Evolutionary conservation across 495 filamentous ascomycete genomes (phyloP).

Genomic region (Xanthoparmelia taractica): DNA sequence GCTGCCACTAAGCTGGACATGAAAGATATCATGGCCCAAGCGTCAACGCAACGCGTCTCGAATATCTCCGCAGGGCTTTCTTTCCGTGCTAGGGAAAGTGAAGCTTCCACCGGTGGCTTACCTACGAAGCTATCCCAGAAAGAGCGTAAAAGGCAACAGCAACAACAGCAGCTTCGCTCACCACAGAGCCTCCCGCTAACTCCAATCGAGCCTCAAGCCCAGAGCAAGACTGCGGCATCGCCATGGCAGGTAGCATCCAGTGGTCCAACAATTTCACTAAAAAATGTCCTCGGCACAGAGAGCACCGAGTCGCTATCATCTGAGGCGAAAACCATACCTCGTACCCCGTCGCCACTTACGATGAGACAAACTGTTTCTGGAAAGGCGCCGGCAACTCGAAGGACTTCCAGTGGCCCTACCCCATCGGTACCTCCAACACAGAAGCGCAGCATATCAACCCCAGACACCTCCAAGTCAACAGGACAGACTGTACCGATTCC

Average conservation of each 20-base stretch:
- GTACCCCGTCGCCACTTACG: slow-evolving; percentile 45
- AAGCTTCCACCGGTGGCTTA: slow-evolving; percentile 22
- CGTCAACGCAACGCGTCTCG: slow-evolving; percentile 54
- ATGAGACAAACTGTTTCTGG: slow-evolving; percentile 57
- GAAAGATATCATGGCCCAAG: slow-evolving; percentile 76
- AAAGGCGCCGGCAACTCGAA: slow-evolving; percentile 32
- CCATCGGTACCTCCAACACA: neutral
- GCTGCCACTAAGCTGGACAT: slow-evolving; percentile 61
- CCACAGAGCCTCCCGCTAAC: slow-evolving; percentile 30
- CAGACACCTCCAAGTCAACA: slow-evolving; percentile 9
- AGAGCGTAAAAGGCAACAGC: slow-evolving; percentile 76
- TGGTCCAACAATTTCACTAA: slow-evolving; percentile 32
- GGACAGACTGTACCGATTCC: slow-evolving; percentile 22
- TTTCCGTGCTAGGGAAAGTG: slow-evolving; percentile 31
- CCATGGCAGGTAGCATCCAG: slow-evolving; percentile 59
- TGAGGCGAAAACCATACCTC: slow-evolving; percentile 26
- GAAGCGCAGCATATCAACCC: slow-evolving; percentile 11
- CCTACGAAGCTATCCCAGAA: slow-evolving; percentile 70
- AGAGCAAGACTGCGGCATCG: slow-evolving; percentile 41
- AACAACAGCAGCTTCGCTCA: slow-evolving; percentile 41
- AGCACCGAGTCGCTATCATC: slow-evolving; percentile 24
- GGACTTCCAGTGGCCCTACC: slow-evolving; percentile 19
- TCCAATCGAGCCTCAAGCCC: slow-evolving; percentile 15
- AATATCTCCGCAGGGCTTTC: slow-evolving; percentile 66
- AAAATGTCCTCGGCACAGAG: slow-evolving; percentile 33